A percentile compares a stretch with the other conserved stretches of the same genome.
Conservation (phyloP, 495 filamentous ascomycete genomes). For the Lophium mytilinum region DNA sequence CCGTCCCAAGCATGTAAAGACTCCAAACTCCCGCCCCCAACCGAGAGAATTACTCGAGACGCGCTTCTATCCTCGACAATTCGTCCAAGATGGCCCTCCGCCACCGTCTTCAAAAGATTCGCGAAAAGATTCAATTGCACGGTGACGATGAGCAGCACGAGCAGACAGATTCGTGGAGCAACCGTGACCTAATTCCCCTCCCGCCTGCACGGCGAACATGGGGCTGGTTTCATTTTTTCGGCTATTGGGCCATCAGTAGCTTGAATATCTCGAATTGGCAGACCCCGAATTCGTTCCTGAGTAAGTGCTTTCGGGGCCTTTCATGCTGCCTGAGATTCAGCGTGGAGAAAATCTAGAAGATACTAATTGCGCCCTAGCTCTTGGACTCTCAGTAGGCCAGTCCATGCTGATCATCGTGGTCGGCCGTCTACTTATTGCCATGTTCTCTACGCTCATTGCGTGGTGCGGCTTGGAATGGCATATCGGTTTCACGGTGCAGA, state of each 20-base stretch:
- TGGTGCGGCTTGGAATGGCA: constrained; percentile 35
- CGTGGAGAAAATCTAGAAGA: background rate
- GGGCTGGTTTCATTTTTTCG: constrained; percentile 28
- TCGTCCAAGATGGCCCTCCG: constrained; percentile 1
- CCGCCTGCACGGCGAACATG: constrained; percentile 31
- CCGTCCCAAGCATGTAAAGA: too few species aligned
- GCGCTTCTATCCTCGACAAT: too few species aligned
- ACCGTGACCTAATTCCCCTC: constrained; percentile 32
- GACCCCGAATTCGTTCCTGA: constrained; percentile 33
- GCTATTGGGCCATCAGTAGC: constrained; percentile 28
- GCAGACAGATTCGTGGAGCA: constrained; percentile 23
- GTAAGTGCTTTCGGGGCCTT: constrained; percentile 7
- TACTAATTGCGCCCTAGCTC: constrained; percentile 16
- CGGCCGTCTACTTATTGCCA: constrained; percentile 28
- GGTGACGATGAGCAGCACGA: constrained; percentile 11
- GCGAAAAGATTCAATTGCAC: constrained; percentile 1
- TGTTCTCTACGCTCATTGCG: constrained; percentile 33
- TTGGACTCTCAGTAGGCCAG: constrained; percentile 34
- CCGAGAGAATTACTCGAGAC: too few species aligned
- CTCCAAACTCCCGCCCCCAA: too few species aligned
- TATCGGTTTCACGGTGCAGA: constrained; percentile 36
- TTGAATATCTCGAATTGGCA: constrained; percentile 35
- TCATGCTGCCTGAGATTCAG: background rate
- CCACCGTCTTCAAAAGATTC: background rate
- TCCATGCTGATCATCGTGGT: constrained; percentile 33